phyloP scores from a whole-genome alignment of 2,329 filamentous ascomycete genomes.

The Pseudomassariella vexata region DNA sequence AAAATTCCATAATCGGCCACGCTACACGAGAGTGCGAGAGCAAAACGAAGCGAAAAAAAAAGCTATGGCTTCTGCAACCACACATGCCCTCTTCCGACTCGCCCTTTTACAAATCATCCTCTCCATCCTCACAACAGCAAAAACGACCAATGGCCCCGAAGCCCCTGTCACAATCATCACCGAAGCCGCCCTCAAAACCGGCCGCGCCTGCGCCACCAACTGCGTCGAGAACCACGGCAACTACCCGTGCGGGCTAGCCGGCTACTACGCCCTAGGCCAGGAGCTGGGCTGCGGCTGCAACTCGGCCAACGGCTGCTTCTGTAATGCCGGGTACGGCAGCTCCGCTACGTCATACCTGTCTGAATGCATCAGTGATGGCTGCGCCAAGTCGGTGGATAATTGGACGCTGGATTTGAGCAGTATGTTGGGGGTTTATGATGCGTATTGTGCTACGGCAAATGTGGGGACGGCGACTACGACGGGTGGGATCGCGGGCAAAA shows the following conservation, averaged over 20 bases:
- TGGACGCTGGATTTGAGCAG: constrained; percentile 14
- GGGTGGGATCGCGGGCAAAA: constrained; percentile 1
- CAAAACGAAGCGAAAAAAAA: too few species aligned
- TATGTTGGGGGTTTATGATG: constrained; percentile 16
- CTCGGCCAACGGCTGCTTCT: constrained; percentile 19
- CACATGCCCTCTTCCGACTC: too few species aligned
- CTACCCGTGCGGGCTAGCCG: constrained; percentile 11
- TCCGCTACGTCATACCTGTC: constrained; percentile 18
- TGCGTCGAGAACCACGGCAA: constrained; percentile 18
- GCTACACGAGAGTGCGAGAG: too few species aligned
- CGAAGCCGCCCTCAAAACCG: too few species aligned
- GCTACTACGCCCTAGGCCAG: constrained; percentile 17
- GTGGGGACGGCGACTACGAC: constrained; percentile 8
- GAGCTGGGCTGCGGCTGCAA: constrained; percentile 16
- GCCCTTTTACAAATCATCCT: too few species aligned
- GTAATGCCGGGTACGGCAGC: constrained; percentile 13
- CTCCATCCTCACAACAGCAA: too few species aligned
- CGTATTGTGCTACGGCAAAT: constrained; percentile 19
- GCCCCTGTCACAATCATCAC: too few species aligned
- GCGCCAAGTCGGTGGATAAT: constrained; percentile 11
- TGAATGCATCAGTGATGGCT: constrained; percentile 15
- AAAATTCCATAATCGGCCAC: too few species aligned
- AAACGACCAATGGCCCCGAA: too few species aligned
- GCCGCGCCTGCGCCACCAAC: constrained; percentile 17
- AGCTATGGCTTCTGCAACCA: too few species aligned